These are phyloP conservation scores for Odontarrhena argentea DNA, from an alignment of 345 rosid genomes.

Conservation along the genomic window DNA sequence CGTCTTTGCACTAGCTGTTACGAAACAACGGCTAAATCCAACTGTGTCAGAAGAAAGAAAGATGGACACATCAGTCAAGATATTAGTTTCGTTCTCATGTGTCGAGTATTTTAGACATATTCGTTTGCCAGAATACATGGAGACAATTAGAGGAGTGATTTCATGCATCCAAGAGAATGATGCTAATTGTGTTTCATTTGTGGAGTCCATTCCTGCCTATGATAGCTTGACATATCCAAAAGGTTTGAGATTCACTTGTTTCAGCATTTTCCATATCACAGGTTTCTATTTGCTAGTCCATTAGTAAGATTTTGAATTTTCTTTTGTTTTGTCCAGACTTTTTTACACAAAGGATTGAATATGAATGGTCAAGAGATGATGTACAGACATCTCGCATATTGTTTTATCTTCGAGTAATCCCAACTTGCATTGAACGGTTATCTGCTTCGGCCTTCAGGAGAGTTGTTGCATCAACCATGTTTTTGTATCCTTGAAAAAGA, in stretches of 20 bases:
- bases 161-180: constrained; percentile 76
- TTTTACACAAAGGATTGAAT: constrained; percentile 48
- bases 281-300: constrained; percentile 6
- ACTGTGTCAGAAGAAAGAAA: constrained; percentile 54
- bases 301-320: constrained; percentile 11
- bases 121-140: constrained; percentile 89
- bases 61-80: constrained; percentile 67
- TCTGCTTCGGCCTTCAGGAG: constrained; percentile 62
- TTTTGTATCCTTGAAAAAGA: constrained; percentile 71
- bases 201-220: constrained; percentile 81
- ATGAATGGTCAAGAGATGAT: constrained; percentile 82
- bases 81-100: constrained; percentile 78
- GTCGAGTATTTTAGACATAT: constrained; percentile 82
- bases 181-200: constrained; percentile 63
- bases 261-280: constrained; percentile 4
- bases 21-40: constrained; percentile 62
- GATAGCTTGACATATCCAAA: constrained; percentile 61
- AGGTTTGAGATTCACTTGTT: constrained; percentile 49
- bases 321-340: constrained; percentile 27
- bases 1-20: constrained; percentile 72
- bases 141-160: constrained; percentile 73
- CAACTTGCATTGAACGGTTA: constrained; percentile 74
- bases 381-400: constrained; percentile 89
- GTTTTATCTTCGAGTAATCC: constrained; percentile 86
- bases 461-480: constrained; percentile 79